These are phyloP conservation scores for Epichloe hybrida DNA, from an alignment of 2,329 filamentous ascomycete species.

Conservation along the genomic window DNA sequence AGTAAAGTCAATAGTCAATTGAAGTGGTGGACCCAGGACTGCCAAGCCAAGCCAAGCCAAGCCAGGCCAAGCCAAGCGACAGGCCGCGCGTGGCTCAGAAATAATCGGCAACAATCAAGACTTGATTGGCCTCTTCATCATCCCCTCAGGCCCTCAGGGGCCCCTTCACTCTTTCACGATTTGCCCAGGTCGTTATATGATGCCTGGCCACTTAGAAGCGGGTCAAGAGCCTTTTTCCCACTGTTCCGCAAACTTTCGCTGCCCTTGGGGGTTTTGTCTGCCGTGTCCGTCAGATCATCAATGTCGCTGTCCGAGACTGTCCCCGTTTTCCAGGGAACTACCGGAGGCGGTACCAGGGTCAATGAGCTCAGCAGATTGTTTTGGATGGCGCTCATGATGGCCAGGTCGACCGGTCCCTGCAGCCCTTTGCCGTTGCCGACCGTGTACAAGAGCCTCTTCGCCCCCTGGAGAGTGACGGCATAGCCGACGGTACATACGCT, in stretches of 20 bases:
- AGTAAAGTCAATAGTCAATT: too few relatives aligned
- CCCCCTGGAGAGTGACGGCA: neutral
- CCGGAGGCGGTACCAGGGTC: neutral
- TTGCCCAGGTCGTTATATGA: too few relatives aligned
- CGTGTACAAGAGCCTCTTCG: neutral
- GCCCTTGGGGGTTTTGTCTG: neutral
- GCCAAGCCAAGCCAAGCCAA: too few relatives aligned
- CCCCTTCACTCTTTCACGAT: too few relatives aligned
- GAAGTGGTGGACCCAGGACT: too few relatives aligned
- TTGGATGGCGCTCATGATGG: neutral
- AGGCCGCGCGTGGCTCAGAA: too few relatives aligned
- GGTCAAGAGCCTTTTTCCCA: neutral
- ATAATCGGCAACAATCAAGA: too few relatives aligned
- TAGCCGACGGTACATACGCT: conserved; percentile 2
- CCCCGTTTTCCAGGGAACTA: neutral
- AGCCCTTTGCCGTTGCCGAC: neutral
- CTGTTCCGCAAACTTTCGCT: neutral
- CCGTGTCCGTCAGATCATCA: neutral
- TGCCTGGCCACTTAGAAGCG: neutral
- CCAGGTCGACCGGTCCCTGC: neutral
- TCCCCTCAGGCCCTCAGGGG: too few relatives aligned
- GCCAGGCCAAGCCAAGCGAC: too few relatives aligned
- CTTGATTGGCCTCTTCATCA: too few relatives aligned
- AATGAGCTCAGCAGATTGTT: neutral
- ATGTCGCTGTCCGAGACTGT: neutral